These are phyloP conservation scores for Pontederia crassipes DNA, from an alignment of 176 grass and related monocot genomes.

Conservation along the genomic window DNA sequence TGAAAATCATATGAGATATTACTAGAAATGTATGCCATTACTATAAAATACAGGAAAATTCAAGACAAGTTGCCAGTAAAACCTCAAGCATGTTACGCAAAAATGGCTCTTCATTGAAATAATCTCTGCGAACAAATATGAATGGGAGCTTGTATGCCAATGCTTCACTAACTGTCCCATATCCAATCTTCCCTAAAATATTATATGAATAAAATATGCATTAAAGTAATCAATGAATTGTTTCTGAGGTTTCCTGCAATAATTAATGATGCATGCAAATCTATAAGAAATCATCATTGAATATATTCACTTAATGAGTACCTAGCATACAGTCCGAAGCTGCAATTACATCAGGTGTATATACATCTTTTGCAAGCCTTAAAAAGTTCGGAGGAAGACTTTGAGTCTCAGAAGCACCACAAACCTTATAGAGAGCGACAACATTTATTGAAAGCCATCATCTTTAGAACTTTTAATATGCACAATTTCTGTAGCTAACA, in stretches of 20 bases:
- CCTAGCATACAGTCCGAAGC: slow-evolving; percentile 99
- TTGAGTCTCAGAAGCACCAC: slow-evolving; percentile 88
- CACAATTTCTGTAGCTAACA: not conserved
- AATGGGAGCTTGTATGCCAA: slow-evolving; percentile 95
- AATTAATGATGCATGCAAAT: not conserved
- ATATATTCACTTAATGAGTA: slow-evolving; percentile 25
- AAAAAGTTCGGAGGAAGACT: slow-evolving; percentile 82
- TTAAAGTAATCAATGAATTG: no score
- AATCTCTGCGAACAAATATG: slow-evolving; percentile 91
- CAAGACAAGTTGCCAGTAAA: slow-evolving; percentile 22
- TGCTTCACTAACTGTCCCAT: slow-evolving; percentile 92
- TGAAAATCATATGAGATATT: slow-evolving; percentile 13
- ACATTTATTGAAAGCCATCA: not conserved
- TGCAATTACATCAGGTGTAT: slow-evolving; percentile 96
- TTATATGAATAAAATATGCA: not conserved
- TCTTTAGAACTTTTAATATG: not conserved
- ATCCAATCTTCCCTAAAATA: slow-evolving; percentile 92
- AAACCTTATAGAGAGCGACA: slow-evolving; percentile 53
- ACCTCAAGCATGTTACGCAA: slow-evolving; percentile 99
- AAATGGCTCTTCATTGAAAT: slow-evolving; percentile 99
- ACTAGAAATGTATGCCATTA: slow-evolving; percentile 7
- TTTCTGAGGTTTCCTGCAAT: no score
- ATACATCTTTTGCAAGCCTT: slow-evolving; percentile 87
- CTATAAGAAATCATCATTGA: slow-evolving; percentile 5
- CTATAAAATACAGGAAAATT: not conserved